Percentiles rank a stretch among this genome's conserved stretches.
phyloP scores from a whole-genome alignment of 2,329 filamentous ascomycete species.

The Penicillium sp. region DNA sequence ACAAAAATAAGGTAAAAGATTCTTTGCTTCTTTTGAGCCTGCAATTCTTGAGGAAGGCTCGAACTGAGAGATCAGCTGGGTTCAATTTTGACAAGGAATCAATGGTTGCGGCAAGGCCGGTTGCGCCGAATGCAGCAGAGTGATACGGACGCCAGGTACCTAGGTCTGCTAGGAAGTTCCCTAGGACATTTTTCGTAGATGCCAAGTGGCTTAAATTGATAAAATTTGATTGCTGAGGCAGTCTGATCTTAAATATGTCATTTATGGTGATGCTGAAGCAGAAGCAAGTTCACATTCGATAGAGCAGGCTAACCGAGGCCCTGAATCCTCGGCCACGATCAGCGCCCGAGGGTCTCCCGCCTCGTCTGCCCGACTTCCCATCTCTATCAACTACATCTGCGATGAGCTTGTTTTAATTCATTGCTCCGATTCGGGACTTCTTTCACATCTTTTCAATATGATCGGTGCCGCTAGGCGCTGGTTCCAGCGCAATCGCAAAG shows the following conservation, averaged over 20 bases:
- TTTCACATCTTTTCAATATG: slow-evolving; percentile 44
- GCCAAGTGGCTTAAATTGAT: not conserved
- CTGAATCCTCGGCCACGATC: slow-evolving; percentile 16
- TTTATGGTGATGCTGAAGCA: not conserved
- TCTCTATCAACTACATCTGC: slow-evolving; percentile 2
- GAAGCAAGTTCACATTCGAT: slow-evolving; percentile 1
- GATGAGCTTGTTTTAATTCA: slow-evolving; percentile 2
- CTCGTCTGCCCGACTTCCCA: slow-evolving; percentile 10
- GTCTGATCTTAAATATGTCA: not conserved
- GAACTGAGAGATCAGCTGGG: not conserved
- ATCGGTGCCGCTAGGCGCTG: slow-evolving; percentile 77
- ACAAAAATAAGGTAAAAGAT: not conserved
- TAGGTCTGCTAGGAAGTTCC: not conserved
- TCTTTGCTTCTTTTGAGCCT: not conserved
- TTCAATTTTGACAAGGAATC: not conserved
- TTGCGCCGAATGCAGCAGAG: slow-evolving; percentile 14
- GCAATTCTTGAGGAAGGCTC: not conserved
- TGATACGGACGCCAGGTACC: not conserved
- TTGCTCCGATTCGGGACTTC: not conserved
- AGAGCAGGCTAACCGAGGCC: slow-evolving; percentile 31
- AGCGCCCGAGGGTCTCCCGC: slow-evolving; percentile 17
- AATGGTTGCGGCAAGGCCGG: slow-evolving; percentile 4
- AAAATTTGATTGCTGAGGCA: not conserved
- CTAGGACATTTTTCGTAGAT: not conserved
- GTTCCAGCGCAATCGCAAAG: slow-evolving; percentile 87